Evolutionary conservation across 768 basidiomycete genomes (phyloP).

Genomic region (Tulasnella sp.): DNA sequence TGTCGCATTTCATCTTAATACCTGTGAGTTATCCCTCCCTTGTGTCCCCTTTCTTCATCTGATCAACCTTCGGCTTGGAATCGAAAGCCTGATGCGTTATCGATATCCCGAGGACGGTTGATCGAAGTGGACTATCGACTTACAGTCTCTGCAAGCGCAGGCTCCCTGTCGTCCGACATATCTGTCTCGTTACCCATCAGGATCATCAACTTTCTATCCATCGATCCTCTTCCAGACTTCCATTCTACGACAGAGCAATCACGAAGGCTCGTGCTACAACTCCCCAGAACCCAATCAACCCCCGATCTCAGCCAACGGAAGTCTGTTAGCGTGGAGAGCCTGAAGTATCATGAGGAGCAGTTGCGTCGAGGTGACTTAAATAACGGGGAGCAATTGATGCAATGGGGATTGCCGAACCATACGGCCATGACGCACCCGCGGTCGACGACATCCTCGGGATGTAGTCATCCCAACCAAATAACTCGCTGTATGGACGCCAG

Average conservation of each 20-base stretch:
- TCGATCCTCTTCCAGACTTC: conserved; percentile 59
- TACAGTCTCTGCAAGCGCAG: conserved; percentile 51
- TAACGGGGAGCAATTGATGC: neutral
- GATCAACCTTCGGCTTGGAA: neutral
- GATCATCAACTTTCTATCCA: conserved; percentile 73
- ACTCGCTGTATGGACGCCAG: too few species aligned
- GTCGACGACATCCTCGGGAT: too few species aligned
- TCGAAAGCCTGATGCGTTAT: conserved; percentile 53
- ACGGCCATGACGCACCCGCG: too few species aligned
- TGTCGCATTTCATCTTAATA: conserved; percentile 57
- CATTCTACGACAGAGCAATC: neutral
- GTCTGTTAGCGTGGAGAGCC: conserved; percentile 4
- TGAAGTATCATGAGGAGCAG: conserved; percentile 6
- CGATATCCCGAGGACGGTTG: conserved; percentile 55
- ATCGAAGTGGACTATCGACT: conserved; percentile 70
- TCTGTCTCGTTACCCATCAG: conserved; percentile 62
- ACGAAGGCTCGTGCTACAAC: neutral
- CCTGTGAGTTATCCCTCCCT: conserved; percentile 69
- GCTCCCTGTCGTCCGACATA: conserved; percentile 50
- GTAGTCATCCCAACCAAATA: too few species aligned
- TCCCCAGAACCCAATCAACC: neutral
- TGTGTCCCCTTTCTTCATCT: too few species aligned
- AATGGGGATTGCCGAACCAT: too few species aligned
- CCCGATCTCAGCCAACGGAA: neutral
- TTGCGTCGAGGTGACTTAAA: neutral